phyloP scores from a whole-genome alignment of 768 basidiomycete genomes.

The Lactarius psammicola region DNA sequence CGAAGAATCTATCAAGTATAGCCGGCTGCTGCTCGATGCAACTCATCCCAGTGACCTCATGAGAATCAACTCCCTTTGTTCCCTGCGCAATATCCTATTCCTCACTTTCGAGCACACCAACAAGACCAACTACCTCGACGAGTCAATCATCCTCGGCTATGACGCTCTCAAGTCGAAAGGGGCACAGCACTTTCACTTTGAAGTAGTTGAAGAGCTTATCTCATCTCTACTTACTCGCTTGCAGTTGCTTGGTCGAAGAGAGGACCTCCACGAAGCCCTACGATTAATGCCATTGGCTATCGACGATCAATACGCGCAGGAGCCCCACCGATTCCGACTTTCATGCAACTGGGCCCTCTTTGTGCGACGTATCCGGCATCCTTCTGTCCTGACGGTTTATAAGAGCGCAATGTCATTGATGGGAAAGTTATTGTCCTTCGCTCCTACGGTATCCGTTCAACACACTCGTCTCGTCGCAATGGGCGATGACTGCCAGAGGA shows the following conservation, averaged over 20 bases:
- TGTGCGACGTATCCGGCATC: constrained; percentile 3
- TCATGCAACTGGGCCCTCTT: constrained; percentile 5
- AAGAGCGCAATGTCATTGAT: background rate
- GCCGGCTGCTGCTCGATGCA: background rate
- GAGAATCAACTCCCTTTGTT: background rate
- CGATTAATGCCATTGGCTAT: background rate
- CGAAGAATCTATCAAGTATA: background rate
- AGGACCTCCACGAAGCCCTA: constrained; percentile 13
- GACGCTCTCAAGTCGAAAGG: background rate
- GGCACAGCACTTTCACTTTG: background rate
- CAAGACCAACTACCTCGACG: background rate
- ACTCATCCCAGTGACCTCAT: background rate
- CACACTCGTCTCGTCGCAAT: constrained; percentile 4
- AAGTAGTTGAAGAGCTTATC: background rate
- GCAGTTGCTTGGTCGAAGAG: background rate
- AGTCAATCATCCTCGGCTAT: background rate
- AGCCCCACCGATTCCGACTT: constrained; percentile 4
- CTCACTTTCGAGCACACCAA: background rate
- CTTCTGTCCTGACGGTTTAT: background rate
- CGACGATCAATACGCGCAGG: background rate
- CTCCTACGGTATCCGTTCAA: background rate
- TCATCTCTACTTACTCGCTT: background rate
- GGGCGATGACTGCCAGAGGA: background rate
- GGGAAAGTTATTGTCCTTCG: background rate
- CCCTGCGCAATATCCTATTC: background rate